Evolutionary conservation across 148 eudicot species (phyloP).

Genomic region (Pharnaceum exiguum): DNA sequence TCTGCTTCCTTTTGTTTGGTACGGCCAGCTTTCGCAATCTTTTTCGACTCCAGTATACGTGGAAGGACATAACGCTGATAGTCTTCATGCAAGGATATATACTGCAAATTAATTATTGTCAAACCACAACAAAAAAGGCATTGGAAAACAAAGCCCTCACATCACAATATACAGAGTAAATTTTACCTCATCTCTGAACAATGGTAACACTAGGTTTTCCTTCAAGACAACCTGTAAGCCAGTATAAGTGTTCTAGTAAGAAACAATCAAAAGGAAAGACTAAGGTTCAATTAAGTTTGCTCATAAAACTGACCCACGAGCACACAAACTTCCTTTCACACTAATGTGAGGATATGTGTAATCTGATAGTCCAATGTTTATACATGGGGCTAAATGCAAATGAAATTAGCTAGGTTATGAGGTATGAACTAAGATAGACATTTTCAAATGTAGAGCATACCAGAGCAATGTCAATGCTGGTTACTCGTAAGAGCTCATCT

Average conservation of each 20-base stretch:
- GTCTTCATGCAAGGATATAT: constrained; percentile 87
- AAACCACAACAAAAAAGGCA: constrained; percentile 2
- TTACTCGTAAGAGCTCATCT: constrained; percentile 97
- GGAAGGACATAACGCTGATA: constrained; percentile 94
- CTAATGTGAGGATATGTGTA: background rate
- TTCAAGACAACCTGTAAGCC: constrained; percentile 79
- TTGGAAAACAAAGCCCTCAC: background rate
- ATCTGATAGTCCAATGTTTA: background rate
- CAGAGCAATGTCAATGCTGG: constrained; percentile 98
- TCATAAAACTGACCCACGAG: background rate
- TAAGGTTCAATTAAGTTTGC: background rate
- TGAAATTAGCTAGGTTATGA: too few relatives aligned
- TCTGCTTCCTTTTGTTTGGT: constrained; percentile 99
- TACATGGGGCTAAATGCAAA: too few relatives aligned
- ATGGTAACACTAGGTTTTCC: constrained; percentile 80
- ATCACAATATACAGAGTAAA: constrained; percentile 1
- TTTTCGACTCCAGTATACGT: constrained; percentile 89
- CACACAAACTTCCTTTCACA: background rate
- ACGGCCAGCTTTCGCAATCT: constrained; percentile 96
- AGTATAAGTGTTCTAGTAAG: constrained; percentile 7
- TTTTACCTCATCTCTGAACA: constrained; percentile 96
- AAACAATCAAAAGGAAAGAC: background rate
- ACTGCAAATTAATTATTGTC: constrained; percentile 39
- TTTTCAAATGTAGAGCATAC: constrained; percentile 31
- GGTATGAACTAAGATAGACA: too few relatives aligned